These are phyloP conservation scores for Lipomyces mesembrius DNA, from an alignment of 805 yeast genomes.

Conservation along the genomic window DNA sequence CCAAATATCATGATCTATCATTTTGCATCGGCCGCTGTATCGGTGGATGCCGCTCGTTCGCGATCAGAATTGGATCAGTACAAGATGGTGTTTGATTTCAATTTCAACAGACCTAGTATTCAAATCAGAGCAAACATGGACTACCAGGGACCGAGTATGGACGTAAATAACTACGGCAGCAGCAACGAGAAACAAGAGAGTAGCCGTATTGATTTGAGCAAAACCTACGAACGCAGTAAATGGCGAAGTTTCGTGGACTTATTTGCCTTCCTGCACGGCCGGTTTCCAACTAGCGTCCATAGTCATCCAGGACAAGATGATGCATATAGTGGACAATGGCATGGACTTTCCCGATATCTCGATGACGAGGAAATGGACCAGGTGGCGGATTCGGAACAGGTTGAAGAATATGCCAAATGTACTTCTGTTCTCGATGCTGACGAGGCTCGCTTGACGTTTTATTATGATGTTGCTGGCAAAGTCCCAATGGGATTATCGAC, in stretches of 20 bases:
- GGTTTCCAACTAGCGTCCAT: conserved; percentile 3
- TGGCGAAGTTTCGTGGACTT: conserved; percentile 30
- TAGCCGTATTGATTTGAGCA: conserved; percentile 4
- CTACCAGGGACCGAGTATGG: conserved; percentile 50
- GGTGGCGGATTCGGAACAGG: conserved; percentile 44
- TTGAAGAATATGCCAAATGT: conserved; percentile 80
- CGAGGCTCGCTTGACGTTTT: conserved; percentile 58
- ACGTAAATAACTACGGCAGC: not conserved
- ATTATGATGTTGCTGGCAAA: conserved; percentile 73
- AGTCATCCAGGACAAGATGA: not conserved
- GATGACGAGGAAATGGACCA: conserved; percentile 49
- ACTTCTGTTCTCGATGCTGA: conserved; percentile 70
- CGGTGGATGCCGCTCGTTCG: conserved; percentile 58
- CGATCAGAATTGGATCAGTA: conserved; percentile 57
- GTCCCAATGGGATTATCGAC: conserved; percentile 50
- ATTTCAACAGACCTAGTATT: conserved; percentile 58
- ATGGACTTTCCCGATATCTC: conserved; percentile 75
- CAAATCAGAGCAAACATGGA: conserved; percentile 73
- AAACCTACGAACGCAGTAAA: conserved; percentile 6
- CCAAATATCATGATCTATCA: conserved; percentile 71
- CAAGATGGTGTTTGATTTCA: conserved; percentile 53
- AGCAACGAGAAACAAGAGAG: not conserved
- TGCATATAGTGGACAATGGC: conserved; percentile 57
- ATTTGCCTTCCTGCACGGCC: conserved; percentile 17
- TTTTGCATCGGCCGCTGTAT: conserved; percentile 58